Evolutionary conservation across 1,139 yeast genomes (phyloP).

Genomic region (Scheffersomyces segobiensis): DNA sequence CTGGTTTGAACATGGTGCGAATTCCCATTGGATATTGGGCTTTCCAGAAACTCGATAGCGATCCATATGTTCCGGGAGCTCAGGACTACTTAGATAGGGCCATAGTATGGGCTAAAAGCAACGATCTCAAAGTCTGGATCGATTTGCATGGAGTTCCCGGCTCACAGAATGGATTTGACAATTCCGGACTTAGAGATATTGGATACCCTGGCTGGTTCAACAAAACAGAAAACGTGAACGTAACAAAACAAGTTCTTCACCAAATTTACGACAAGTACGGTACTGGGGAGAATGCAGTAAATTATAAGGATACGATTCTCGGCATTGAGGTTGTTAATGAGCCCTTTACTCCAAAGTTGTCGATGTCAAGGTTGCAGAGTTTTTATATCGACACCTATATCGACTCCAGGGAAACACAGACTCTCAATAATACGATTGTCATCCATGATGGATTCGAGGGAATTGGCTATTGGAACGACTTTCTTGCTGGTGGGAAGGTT

Average conservation of each 20-base stretch:
- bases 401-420: constrained; percentile 34
- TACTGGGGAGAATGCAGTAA: constrained; percentile 21
- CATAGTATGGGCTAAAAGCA: constrained; percentile 51
- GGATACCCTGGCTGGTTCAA: constrained; percentile 53
- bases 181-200: constrained; percentile 56
- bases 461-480: constrained; percentile 51
- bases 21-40: constrained; percentile 75
- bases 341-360: constrained; percentile 52
- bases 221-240: constrained; percentile 36
- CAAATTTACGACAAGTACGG: constrained; percentile 49
- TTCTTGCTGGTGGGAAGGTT: constrained; percentile 31
- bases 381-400: constrained; percentile 45
- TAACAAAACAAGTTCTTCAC: constrained; percentile 45
- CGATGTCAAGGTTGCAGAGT: constrained; percentile 34
- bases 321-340: constrained; percentile 69
- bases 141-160: constrained; percentile 71
- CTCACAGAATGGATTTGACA: constrained; percentile 72
- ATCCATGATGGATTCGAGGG: constrained; percentile 61
- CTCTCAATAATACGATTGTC: constrained; percentile 46
- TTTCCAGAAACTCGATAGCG: constrained; percentile 45
- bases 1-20: constrained; percentile 62
- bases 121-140: constrained; percentile 57
- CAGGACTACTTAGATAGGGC: constrained; percentile 54
- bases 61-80: constrained; percentile 63
- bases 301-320: constrained; percentile 50